phyloP scores from a whole-genome alignment of 2,329 filamentous ascomycete genomes.

The Fusarium pseudograminearum region DNA sequence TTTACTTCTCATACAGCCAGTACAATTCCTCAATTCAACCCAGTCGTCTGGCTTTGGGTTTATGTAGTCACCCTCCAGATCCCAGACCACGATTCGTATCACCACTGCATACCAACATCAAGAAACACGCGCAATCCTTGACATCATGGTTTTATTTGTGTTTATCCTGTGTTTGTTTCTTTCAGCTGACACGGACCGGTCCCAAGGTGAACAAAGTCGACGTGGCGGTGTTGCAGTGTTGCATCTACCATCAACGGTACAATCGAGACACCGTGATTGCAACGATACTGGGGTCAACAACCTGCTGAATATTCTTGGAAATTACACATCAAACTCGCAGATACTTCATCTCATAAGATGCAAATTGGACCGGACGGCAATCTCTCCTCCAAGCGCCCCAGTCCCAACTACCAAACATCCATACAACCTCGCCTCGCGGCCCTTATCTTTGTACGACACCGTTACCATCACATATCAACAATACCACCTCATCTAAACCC shows the following conservation, averaged over 20 bases:
- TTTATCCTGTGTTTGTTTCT: neutral
- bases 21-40: neutral
- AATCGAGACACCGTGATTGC: neutral
- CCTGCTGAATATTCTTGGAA: neutral
- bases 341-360: neutral
- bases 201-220: neutral
- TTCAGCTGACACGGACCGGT: neutral
- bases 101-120: neutral
- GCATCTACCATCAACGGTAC: neutral
- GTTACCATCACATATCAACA: neutral
- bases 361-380: neutral
- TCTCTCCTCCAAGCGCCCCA: neutral
- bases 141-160: neutral
- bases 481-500: neutral
- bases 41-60: constrained; percentile 19
- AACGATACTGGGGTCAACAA: neutral
- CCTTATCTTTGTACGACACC: constrained; percentile 12
- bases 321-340: neutral
- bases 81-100: constrained; percentile 4
- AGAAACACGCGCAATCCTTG: neutral
- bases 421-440: constrained; percentile 33
- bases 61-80: constrained; percentile 32
- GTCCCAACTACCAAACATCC: neutral
- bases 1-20: neutral
- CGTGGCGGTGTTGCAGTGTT: neutral